These are phyloP conservation scores for Hibiscus trionum DNA, from an alignment of 345 rosid genomes.

Conservation along the genomic window DNA sequence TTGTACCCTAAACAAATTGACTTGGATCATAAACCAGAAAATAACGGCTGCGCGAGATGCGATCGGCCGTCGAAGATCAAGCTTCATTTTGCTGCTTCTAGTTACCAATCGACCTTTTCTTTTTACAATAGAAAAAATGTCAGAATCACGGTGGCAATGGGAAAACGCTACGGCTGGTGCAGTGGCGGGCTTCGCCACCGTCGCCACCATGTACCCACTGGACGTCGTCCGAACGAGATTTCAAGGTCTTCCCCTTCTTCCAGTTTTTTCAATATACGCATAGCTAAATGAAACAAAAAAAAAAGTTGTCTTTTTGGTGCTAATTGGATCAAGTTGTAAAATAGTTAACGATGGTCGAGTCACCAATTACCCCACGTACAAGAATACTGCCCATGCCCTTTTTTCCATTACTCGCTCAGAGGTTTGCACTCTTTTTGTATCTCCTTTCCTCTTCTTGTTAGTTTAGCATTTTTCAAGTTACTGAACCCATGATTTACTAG, in stretches of 20 bases:
- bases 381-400: constrained; percentile 74
- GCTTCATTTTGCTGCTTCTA: too few species aligned
- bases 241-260: constrained; percentile 44
- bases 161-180: constrained; percentile 85
- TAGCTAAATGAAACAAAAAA: too few species aligned
- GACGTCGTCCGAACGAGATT: constrained; percentile 93
- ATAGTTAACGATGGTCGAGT: constrained; percentile 77
- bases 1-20: too few species aligned
- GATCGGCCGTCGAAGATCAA: neutral
- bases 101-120: too few species aligned
- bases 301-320: neutral
- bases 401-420: constrained; percentile 60
- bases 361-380: constrained; percentile 57
- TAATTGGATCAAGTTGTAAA: constrained; percentile 1
- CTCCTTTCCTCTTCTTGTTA: too few species aligned
- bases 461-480: too few species aligned
- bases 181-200: constrained; percentile 83
- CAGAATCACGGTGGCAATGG: constrained; percentile 56
- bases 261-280: neutral
- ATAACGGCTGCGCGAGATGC: neutral
- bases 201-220: constrained; percentile 73
- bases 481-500: too few species aligned
- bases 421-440: too few species aligned
- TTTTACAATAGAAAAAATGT: neutral
- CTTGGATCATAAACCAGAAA: neutral